Evolutionary conservation across 2,329 filamentous ascomycete genomes (phyloP), one percentile per base, ranked within the genome.

Genomic region (Aspergillus latus): DNA sequence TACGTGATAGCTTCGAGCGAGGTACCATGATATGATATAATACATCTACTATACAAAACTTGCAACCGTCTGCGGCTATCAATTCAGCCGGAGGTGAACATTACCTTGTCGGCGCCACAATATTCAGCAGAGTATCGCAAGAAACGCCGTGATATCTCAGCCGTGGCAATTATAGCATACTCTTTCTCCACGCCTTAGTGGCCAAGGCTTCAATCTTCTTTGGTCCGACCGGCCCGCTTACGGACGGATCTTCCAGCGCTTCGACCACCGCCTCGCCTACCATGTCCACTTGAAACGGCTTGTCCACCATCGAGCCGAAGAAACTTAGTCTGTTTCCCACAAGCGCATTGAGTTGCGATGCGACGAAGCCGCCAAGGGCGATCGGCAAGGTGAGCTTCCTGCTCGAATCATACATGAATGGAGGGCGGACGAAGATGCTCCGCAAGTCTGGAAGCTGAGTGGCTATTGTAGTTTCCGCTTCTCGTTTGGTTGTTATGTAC

Each of bases 1-100:
- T 99, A 67, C 82, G 94, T 70, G 94, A 99, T 71, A 97, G 89
- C 74, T 99, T 99, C 73, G 94, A 99, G 82, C 85, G 94, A 62
- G 94, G 94, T 15, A 97, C 94, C 3, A 95, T 95, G 84, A 94
- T 97, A 73, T 97, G 81, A 76, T 55, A 57, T 55, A 52, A 54
- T 59, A 60, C 51, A 46, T 49, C 36, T 66, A 59, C 47, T 56
- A 52, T 64, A 62, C 63, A 62, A 47, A 52, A 28, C 45, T 36
- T 37, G 49, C 30, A 6, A 48, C 15, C n/a, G 7, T 32, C 30
- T 21, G 21, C 21, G 21, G 40, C 30, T 28, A 15, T 11, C 15
- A 21, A 21, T 42, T 21, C 39, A 21, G 6, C n/a, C 11, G 10
- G 10, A 9, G n/a, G 10, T 13, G 10, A 34, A 37, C 34, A 37